phyloP scores from a whole-genome alignment of 352 stramenopile genomes.

The Phytophthora fragariae region DNA sequence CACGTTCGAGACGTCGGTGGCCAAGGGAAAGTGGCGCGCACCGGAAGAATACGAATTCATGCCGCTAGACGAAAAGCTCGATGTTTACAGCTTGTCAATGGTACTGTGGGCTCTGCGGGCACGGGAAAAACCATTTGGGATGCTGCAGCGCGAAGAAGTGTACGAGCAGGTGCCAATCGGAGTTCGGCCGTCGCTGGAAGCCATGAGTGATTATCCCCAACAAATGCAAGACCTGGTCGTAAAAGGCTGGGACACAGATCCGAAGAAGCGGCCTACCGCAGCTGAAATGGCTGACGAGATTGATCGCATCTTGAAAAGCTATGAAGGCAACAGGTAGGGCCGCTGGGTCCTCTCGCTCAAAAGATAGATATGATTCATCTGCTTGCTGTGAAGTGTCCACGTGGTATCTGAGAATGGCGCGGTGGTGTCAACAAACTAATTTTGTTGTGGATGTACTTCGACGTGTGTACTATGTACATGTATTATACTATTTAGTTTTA shows the following conservation, averaged over 20 bases:
- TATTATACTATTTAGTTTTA: neutral
- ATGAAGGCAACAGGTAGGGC: slow-evolving; percentile 31
- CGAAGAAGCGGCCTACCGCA: slow-evolving; percentile 56
- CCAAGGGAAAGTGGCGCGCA: slow-evolving; percentile 83
- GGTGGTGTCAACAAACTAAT: slow-evolving; percentile 24
- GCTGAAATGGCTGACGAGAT: slow-evolving; percentile 60
- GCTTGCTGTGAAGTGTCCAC: neutral
- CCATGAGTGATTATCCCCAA: slow-evolving; percentile 66
- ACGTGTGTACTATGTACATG: no score
- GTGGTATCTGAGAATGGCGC: no score
- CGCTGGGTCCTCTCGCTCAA: neutral
- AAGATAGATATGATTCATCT: neutral
- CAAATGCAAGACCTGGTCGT: slow-evolving; percentile 76
- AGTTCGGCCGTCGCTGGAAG: slow-evolving; percentile 47
- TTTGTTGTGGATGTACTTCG: neutral
- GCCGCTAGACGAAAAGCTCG: slow-evolving; percentile 63
- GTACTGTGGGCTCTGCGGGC: slow-evolving; percentile 71
- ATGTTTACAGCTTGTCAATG: slow-evolving; percentile 77
- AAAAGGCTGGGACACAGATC: slow-evolving; percentile 59
- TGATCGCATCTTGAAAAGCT: slow-evolving; percentile 54
- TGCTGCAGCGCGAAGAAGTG: slow-evolving; percentile 56
- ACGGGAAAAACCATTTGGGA: slow-evolving; percentile 54
- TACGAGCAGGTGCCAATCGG: slow-evolving; percentile 63
- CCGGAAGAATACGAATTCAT: slow-evolving; percentile 71
- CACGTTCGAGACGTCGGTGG: slow-evolving; percentile 63